A percentile compares a stretch with the other conserved stretches of the same genome.
phyloP scores from a whole-genome alignment of 2,329 filamentous ascomycete genomes.

The Tolypocladium inflatum region DNA sequence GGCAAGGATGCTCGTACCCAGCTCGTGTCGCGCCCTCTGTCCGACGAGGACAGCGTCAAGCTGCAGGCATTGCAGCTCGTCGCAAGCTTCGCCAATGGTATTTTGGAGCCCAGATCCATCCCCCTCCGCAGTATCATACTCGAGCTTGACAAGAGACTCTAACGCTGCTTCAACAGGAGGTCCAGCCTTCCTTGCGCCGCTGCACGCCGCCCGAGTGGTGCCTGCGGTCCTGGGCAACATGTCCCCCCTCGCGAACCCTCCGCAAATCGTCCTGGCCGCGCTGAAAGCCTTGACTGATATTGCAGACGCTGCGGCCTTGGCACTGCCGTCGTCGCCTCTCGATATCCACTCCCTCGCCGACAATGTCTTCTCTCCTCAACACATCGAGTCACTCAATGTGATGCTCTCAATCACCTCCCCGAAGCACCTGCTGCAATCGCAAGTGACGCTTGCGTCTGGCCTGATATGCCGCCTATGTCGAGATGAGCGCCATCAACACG shows the following conservation, averaged over 20 bases:
- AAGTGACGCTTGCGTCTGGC: slow-evolving; percentile 50
- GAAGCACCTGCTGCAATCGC: slow-evolving; percentile 45
- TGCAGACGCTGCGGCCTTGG: slow-evolving; percentile 51
- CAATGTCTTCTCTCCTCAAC: slow-evolving; percentile 51
- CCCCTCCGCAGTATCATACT: neutral
- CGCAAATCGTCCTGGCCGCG: slow-evolving; percentile 61
- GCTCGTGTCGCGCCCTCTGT: slow-evolving; percentile 28
- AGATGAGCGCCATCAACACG: slow-evolving; percentile 59
- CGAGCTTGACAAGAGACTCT: neutral
- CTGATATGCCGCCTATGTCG: slow-evolving; percentile 53
- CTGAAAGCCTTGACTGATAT: slow-evolving; percentile 67
- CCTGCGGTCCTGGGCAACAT: slow-evolving; percentile 60
- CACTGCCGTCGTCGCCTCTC: slow-evolving; percentile 38
- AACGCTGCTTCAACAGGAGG: slow-evolving; percentile 54
- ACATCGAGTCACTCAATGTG: slow-evolving; percentile 51
- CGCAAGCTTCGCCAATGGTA: slow-evolving; percentile 77
- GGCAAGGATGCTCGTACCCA: slow-evolving; percentile 28
- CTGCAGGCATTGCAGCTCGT: slow-evolving; percentile 80
- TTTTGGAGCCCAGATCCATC: slow-evolving; percentile 10
- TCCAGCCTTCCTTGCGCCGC: slow-evolving; percentile 64
- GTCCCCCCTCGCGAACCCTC: slow-evolving; percentile 53
- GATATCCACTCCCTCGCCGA: slow-evolving; percentile 47
- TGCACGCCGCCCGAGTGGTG: slow-evolving; percentile 60
- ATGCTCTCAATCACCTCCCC: slow-evolving; percentile 54
- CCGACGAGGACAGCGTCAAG: slow-evolving; percentile 56